Percentiles rank a stretch among this genome's conserved stretches.
Conservation (phyloP, 1,284 basidiomycete species). For the Trametes polyzona region DNA sequence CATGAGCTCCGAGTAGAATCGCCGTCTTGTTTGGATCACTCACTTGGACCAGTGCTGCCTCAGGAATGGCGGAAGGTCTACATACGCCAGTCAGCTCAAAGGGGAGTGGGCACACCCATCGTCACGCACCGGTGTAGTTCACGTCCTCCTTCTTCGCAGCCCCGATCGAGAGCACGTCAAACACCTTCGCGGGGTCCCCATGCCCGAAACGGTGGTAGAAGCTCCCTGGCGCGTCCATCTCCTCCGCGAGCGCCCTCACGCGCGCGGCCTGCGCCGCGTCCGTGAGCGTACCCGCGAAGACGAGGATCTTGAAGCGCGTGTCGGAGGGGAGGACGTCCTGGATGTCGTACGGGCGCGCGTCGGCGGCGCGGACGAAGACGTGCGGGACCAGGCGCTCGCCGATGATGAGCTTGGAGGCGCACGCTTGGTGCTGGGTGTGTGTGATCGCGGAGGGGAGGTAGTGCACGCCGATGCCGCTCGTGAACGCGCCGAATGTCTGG, state of each 20-base stretch:
- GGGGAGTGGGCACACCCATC: not conserved
- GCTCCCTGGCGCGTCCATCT: constrained; percentile 42
- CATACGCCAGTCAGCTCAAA: not conserved
- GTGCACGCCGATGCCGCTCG: constrained; percentile 67
- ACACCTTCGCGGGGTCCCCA: constrained; percentile 34
- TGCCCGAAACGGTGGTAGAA: constrained; percentile 42
- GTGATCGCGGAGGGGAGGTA: constrained; percentile 61
- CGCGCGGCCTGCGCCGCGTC: constrained; percentile 43
- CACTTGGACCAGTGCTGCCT: constrained; percentile 72
- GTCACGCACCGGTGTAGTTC: constrained; percentile 40
- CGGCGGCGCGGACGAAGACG: constrained; percentile 63
- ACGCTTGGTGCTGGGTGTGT: constrained; percentile 45
- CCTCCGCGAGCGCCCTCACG: constrained; percentile 48
- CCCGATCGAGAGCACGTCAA: constrained; percentile 59
- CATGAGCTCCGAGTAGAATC: too few relatives aligned
- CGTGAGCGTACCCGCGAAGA: constrained; percentile 64
- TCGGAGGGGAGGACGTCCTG: constrained; percentile 74
- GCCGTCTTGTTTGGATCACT: too few relatives aligned
- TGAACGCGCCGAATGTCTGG: constrained; percentile 61
- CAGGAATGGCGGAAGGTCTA: constrained; percentile 52
- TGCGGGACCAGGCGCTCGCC: constrained; percentile 67
- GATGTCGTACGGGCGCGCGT: constrained; percentile 64
- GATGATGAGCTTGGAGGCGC: constrained; percentile 51
- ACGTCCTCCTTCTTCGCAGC: constrained; percentile 50
- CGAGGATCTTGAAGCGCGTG: constrained; percentile 71